phyloP scores from a whole-genome alignment of 345 rosid species.

The Punica granatum region DNA sequence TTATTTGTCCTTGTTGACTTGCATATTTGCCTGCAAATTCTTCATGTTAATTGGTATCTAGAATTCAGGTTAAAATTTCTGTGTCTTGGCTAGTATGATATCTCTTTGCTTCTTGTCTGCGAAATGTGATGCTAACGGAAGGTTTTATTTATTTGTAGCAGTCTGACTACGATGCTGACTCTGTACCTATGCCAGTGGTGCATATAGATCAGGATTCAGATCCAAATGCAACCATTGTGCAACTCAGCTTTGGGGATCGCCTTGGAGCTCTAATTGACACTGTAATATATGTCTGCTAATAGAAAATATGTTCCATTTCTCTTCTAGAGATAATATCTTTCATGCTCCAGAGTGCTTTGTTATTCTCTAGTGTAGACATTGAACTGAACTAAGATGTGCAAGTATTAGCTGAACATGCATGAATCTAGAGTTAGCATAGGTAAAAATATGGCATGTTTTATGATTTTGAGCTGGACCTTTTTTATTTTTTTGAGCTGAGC shows the following conservation, averaged over 20 bases:
- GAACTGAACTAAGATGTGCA: background rate
- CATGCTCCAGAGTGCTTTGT: background rate
- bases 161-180: conserved; percentile 41
- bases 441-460: background rate
- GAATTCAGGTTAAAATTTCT: background rate
- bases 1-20: background rate
- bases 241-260: conserved; percentile 94
- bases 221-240: conserved; percentile 74
- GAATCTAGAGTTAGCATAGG: background rate
- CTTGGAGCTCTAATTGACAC: conserved; percentile 96
- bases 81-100: background rate
- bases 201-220: conserved; percentile 85
- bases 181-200: conserved; percentile 63
- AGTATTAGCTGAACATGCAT: background rate
- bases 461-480: background rate
- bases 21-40: background rate
- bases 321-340: background rate
- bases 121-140: background rate
- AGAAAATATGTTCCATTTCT: background rate
- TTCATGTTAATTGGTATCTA: background rate
- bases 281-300: conserved; percentile 27
- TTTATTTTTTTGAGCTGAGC: background rate
- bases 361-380: background rate
- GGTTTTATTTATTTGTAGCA: conserved; percentile 34
- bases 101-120: background rate